A percentile compares a stretch with the other conserved stretches of the same genome.
These are phyloP conservation scores for Boletus holoroseus DNA, from an alignment of 1,284 basidiomycete genomes.

Conservation along the genomic window DNA sequence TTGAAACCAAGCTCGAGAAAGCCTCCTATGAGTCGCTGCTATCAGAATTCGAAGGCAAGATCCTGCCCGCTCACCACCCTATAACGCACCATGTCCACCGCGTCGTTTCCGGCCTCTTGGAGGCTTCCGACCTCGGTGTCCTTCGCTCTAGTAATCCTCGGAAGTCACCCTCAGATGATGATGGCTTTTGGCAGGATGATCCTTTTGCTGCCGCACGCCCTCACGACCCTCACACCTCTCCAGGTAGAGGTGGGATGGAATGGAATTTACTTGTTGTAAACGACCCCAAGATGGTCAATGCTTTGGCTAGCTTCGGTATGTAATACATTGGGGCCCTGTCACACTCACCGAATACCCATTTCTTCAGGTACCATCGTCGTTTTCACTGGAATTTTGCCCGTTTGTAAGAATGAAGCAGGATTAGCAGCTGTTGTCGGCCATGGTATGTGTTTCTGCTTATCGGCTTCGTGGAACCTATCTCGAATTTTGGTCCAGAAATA, in stretches of 20 bases:
- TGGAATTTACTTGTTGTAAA: slow-evolving; percentile 83
- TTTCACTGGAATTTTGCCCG: slow-evolving; percentile 84
- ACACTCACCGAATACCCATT: neutral
- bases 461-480: neutral
- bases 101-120: slow-evolving; percentile 70
- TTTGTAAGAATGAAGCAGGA: slow-evolving; percentile 75
- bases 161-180: slow-evolving; percentile 5
- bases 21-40: slow-evolving; percentile 49
- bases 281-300: slow-evolving; percentile 71
- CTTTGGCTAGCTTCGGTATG: slow-evolving; percentile 71
- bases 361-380: slow-evolving; percentile 70
- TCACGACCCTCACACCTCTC: slow-evolving; percentile 18
- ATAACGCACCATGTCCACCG: slow-evolving; percentile 60
- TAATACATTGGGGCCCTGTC: neutral
- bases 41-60: slow-evolving; percentile 48
- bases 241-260: slow-evolving; percentile 37
- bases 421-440: slow-evolving; percentile 85
- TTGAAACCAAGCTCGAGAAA: slow-evolving; percentile 55
- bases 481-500: slow-evolving; percentile 53
- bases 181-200: slow-evolving; percentile 25
- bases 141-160: slow-evolving; percentile 15
- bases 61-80: slow-evolving; percentile 69
- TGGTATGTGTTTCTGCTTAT: slow-evolving; percentile 44
- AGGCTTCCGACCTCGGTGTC: slow-evolving; percentile 63
- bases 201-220: slow-evolving; percentile 23